These are phyloP conservation scores for Aspergillus pseudotamarii DNA, from an alignment of 2,329 filamentous ascomycete genomes.

Conservation along the genomic window DNA sequence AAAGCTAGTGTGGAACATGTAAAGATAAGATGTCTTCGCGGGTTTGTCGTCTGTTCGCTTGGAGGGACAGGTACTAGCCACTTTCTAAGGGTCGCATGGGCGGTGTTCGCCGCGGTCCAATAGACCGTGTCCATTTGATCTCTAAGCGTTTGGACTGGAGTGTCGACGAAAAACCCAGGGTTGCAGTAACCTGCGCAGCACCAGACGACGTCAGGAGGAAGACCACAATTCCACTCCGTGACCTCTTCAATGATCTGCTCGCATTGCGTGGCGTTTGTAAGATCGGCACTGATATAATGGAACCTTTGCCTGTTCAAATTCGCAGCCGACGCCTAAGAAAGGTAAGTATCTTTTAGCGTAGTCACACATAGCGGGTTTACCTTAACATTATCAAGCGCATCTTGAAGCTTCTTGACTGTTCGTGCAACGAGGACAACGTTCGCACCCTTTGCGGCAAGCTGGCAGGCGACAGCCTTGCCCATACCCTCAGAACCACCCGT, in stretches of 20 bases:
- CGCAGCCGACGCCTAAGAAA: conserved; percentile 63
- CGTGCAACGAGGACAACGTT: conserved; percentile 85
- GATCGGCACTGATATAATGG: conserved; percentile 80
- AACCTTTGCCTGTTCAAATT: conserved; percentile 73
- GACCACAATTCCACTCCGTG: conserved; percentile 74
- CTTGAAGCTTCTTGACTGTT: conserved; percentile 72
- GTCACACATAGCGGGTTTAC: conserved; percentile 41
- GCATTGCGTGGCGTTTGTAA: conserved; percentile 71
- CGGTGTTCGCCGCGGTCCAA: conserved; percentile 83
- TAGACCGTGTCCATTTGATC: conserved; percentile 92
- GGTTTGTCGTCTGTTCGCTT: conserved; percentile 35
- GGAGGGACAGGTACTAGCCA: conserved; percentile 63
- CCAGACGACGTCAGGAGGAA: conserved; percentile 84
- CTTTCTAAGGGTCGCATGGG: conserved; percentile 72
- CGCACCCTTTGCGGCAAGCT: conserved; percentile 81
- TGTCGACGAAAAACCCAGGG: conserved; percentile 78
- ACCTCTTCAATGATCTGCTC: conserved; percentile 70
- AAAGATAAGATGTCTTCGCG: conserved; percentile 76
- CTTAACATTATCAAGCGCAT: conserved; percentile 67
- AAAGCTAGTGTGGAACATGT: conserved; percentile 78
- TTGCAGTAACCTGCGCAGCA: conserved; percentile 76
- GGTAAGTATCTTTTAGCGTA: conserved; percentile 19
- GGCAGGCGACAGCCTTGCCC: conserved; percentile 73
- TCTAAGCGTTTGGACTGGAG: conserved; percentile 66
- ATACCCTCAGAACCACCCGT: conserved; percentile 94